These are phyloP conservation scores for Monosporascus sp. DNA, from an alignment of 2,329 filamentous ascomycete species.

Conservation along the genomic window DNA sequence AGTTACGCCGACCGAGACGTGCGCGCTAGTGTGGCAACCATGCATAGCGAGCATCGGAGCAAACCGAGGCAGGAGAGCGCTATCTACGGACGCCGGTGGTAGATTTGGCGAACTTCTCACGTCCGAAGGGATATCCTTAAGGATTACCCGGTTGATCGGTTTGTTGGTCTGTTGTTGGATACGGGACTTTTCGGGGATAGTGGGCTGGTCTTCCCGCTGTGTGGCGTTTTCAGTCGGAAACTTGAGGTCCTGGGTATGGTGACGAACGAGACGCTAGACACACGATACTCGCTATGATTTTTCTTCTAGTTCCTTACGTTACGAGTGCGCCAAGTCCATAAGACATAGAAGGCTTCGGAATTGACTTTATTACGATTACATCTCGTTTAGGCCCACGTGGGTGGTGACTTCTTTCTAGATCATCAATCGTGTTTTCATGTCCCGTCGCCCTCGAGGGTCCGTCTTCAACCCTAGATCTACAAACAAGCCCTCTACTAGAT, in stretches of 20 bases:
- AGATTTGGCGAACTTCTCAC: not conserved
- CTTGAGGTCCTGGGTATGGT: no score
- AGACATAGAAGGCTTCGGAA: no score
- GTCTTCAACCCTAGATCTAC: not conserved
- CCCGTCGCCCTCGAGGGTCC: not conserved
- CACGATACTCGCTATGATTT: no score
- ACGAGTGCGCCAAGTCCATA: no score
- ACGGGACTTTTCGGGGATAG: not conserved
- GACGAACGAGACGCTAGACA: no score
- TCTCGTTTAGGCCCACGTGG: not conserved
- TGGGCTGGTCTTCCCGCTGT: no score
- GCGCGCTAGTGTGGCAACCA: conserved; percentile 10
- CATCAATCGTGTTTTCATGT: not conserved
- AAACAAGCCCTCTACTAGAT: not conserved
- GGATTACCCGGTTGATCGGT: not conserved
- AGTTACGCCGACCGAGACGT: conserved; percentile 17
- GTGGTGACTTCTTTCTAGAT: not conserved
- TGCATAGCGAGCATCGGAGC: conserved; percentile 20
- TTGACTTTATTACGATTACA: no score
- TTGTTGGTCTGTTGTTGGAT: not conserved
- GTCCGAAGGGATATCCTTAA: not conserved
- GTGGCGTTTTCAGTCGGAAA: no score
- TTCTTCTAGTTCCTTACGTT: no score
- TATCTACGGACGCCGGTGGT: conserved; percentile 41
- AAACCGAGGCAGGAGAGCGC: conserved; percentile 29